phyloP scores from a whole-genome alignment of 208 protist genomes.

The Tritrichomonas musculus region DNA sequence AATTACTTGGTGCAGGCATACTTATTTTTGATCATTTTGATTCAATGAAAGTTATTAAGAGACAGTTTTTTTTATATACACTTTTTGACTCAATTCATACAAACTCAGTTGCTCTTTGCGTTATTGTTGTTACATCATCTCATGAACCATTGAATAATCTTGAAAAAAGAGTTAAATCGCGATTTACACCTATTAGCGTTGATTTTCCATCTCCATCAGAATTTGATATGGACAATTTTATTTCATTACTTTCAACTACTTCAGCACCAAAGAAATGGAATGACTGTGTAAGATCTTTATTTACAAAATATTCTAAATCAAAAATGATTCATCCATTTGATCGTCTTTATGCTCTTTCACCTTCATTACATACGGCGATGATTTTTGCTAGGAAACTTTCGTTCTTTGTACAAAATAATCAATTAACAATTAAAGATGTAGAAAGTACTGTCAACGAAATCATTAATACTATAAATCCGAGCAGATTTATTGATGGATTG shows the following conservation, averaged over 20 bases:
- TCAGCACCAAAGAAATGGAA: not conserved
- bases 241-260: too few species aligned
- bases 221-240: not conserved
- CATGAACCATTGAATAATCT: conserved; percentile 9
- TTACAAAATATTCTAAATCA: too few species aligned
- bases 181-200: not conserved
- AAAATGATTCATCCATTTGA: not conserved
- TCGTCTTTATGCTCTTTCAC: not conserved
- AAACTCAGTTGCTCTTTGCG: not conserved
- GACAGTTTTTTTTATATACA: conserved; percentile 8
- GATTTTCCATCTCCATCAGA: not conserved
- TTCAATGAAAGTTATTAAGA: not conserved
- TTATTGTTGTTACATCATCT: conserved; percentile 11
- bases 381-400: not conserved
- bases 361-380: not conserved
- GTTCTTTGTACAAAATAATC: too few species aligned
- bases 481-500: not conserved
- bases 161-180: conserved; percentile 25
- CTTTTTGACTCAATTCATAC: conserved; percentile 6
- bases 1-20: not conserved
- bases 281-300: not conserved
- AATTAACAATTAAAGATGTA: too few species aligned
- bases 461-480: not conserved
- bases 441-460: not conserved
- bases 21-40: conserved; percentile 27